Evolutionary conservation across 2,329 filamentous ascomycete genomes (phyloP).

Genomic region (Xylariaceae sp.): DNA sequence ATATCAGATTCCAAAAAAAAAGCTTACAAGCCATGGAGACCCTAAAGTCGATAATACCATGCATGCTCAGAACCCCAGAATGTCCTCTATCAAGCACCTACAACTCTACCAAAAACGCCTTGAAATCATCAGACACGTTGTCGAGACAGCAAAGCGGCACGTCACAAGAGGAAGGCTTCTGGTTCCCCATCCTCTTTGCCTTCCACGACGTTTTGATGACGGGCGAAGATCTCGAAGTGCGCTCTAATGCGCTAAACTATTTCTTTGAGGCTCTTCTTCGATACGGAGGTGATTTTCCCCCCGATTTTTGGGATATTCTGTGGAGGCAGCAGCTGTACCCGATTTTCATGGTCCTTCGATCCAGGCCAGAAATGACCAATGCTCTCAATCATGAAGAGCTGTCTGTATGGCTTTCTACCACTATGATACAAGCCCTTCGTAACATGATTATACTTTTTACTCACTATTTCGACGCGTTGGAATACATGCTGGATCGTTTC

Average conservation of each 20-base stretch:
- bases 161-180: conserved; percentile 94
- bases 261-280: conserved; percentile 92
- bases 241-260: conserved; percentile 89
- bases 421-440: conserved; percentile 96
- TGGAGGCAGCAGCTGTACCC: conserved; percentile 97
- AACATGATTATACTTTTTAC: conserved; percentile 99
- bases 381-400: conserved; percentile 95
- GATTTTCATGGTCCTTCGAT: conserved; percentile 97
- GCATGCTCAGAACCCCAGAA: conserved; percentile 94
- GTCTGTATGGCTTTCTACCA: conserved; percentile 98
- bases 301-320: conserved; percentile 97
- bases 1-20: conserved; percentile 98
- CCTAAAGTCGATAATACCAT: conserved; percentile 88
- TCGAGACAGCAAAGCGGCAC: conserved; percentile 72
- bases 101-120: conserved; percentile 43
- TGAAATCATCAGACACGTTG: conserved; percentile 50
- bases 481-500: conserved; percentile 99
- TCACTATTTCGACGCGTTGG: conserved; percentile 93
- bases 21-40: conserved; percentile 94
- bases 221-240: conserved; percentile 94
- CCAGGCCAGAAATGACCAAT: conserved; percentile 94
- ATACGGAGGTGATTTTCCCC: conserved; percentile 89
- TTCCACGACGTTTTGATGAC: conserved; percentile 99
- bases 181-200: conserved; percentile 97
- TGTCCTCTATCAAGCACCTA: conserved; percentile 75